A percentile compares a stretch with the other conserved stretches of the same genome.
Conservation (phyloP, 352 stramenopile genomes). For the Globisporangium carolinianum region DNA sequence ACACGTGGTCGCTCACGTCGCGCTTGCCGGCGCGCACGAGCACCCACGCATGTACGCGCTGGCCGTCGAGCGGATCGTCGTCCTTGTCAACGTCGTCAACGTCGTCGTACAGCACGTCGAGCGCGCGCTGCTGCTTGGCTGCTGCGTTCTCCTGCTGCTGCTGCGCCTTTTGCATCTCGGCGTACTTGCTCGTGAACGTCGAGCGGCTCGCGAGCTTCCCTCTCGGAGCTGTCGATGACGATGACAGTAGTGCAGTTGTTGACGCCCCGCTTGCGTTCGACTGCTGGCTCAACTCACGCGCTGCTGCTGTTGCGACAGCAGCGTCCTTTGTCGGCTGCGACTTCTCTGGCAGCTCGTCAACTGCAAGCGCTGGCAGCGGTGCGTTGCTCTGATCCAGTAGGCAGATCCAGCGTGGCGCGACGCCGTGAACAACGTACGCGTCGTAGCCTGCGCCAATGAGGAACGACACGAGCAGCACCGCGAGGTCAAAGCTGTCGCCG, state of each 20-base stretch:
- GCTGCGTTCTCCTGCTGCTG: conserved; percentile 23
- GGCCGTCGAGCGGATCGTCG: conserved; percentile 59
- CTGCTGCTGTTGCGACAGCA: neutral
- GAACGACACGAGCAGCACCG: conserved; percentile 85
- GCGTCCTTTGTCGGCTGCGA: conserved; percentile 8
- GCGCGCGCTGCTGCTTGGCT: conserved; percentile 18
- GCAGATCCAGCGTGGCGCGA: conserved; percentile 85
- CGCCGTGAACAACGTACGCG: conserved; percentile 90
- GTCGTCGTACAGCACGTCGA: conserved; percentile 50
- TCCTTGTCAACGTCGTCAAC: conserved; percentile 66
- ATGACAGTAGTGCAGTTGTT: neutral
- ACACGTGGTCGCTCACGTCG: conserved; percentile 78
- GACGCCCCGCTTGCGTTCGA: neutral
- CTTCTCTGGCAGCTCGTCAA: conserved; percentile 45
- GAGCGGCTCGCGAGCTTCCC: conserved; percentile 48
- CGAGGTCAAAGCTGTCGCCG: conserved; percentile 92
- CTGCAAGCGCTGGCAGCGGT: conserved; percentile 43
- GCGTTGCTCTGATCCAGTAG: conserved; percentile 87
- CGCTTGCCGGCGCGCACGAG: conserved; percentile 89
- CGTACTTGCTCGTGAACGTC: conserved; percentile 64
- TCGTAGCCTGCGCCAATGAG: conserved; percentile 93
- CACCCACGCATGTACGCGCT: conserved; percentile 89
- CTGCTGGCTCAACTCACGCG: neutral
- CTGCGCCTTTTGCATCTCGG: conserved; percentile 43
- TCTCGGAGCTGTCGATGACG: conserved; percentile 3